Conservation (phyloP, 768 basidiomycete species). For the Serendipita sp. region DNA sequence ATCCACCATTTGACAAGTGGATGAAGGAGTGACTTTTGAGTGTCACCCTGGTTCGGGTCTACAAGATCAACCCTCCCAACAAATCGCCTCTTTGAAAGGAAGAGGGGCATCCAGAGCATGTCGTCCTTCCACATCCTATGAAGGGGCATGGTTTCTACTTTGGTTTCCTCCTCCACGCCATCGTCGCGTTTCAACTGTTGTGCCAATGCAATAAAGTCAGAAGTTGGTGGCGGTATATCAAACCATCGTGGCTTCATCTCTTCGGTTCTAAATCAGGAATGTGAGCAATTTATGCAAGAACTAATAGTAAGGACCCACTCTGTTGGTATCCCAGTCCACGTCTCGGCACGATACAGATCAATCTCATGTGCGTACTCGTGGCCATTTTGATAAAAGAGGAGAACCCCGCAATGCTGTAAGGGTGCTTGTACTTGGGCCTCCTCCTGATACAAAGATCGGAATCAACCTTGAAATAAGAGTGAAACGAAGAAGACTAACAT, state of each 20-base stretch:
- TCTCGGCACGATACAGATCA: conserved; percentile 49
- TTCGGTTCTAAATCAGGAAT: conserved; percentile 42
- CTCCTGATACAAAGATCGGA: conserved; percentile 42
- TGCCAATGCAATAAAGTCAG: neutral
- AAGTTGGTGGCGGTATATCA: conserved; percentile 16
- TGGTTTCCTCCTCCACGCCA: neutral
- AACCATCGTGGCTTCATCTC: conserved; percentile 86
- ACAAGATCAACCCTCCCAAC: conserved; percentile 30
- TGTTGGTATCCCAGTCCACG: conserved; percentile 40
- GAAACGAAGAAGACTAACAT: conserved; percentile 17
- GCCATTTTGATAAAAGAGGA: conserved; percentile 45
- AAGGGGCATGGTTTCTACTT: conserved; percentile 29
- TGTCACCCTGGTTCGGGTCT: neutral
- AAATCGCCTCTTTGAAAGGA: conserved; percentile 29
- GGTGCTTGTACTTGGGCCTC: conserved; percentile 61
- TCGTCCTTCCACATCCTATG: conserved; percentile 50
- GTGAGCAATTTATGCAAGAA: neutral
- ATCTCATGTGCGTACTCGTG: conserved; percentile 50
- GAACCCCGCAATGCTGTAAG: conserved; percentile 42
- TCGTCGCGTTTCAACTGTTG: conserved; percentile 7
- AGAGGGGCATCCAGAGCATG: conserved; percentile 47
- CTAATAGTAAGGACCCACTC: conserved; percentile 35
- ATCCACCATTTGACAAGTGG: conserved; percentile 3
- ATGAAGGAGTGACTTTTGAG: neutral
- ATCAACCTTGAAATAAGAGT: conserved; percentile 21